A percentile compares a stretch with the other conserved stretches of the same genome.
Evolutionary conservation across 306 rosid species (phyloP).

Genomic region (Parietaria judaica): DNA sequence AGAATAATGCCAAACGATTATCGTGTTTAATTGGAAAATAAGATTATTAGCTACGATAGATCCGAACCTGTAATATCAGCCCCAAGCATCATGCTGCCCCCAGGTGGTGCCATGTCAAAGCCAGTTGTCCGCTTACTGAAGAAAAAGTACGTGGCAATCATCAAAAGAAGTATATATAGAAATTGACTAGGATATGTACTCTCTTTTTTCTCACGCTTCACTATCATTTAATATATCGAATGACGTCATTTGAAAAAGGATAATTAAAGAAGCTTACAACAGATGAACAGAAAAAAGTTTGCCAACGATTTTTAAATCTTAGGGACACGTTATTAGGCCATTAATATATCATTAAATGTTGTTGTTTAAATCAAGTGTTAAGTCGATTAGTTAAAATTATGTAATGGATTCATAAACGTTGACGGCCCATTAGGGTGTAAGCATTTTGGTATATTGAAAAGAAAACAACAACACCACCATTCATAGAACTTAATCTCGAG

Average conservation of each 20-base stretch:
- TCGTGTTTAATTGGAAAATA: background rate
- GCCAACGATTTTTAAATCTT: too few species aligned
- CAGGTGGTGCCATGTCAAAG: slow-evolving; percentile 73
- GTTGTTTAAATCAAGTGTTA: too few species aligned
- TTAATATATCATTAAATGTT: background rate
- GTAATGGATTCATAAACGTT: too few species aligned
- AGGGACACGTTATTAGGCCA: background rate
- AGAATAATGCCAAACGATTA: slow-evolving; percentile 6
- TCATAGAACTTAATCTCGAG: too few species aligned
- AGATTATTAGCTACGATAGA: slow-evolving; percentile 11
- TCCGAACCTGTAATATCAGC: slow-evolving; percentile 41
- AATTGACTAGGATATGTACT: too few species aligned
- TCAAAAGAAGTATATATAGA: too few species aligned
- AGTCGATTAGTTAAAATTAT: too few species aligned
- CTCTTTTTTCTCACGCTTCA: background rate
- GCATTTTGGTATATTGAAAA: too few species aligned
- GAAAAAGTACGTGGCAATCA: slow-evolving; percentile 10
- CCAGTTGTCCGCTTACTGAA: slow-evolving; percentile 63
- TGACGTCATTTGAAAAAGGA: background rate
- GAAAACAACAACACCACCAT: too few species aligned
- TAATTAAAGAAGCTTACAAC: too few species aligned
- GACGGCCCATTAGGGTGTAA: too few species aligned
- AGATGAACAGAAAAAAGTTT: too few species aligned
- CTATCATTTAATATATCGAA: background rate
- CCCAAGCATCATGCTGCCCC: slow-evolving; percentile 23